Evolutionary conservation across 768 basidiomycete genomes (phyloP), one percentile per base, ranked within the genome.

Genomic region (Boletus rubropictus): DNA sequence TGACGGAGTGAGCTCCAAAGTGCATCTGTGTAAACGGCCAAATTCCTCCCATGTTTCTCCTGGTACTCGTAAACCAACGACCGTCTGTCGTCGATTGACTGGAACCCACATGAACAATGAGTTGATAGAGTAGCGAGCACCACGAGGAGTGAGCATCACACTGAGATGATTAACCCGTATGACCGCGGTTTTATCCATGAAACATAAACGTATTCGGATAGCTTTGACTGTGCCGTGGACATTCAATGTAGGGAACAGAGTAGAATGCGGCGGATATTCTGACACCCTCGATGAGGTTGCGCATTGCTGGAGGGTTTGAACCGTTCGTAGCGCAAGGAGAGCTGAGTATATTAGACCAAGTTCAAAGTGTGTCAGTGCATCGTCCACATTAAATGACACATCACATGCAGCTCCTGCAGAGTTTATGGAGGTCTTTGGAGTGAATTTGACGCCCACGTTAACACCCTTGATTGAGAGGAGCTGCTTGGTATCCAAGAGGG

Each of bases 41-140:
- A 95, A 67, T 59, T 92, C 89, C 49, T 87, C 88, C 89, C 89
- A 94, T 46, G 72, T 70, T 11, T 70, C 73, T 10, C 61, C 66
- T 6, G 33, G 20, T 8, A 56, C 42, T 15, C 66, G 22, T 22
- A 24, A 48, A 7, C 62, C 56, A 45, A 73, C 69, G 57, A 32
- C 31, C 31, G 71, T 71, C 15, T 49, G 50, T 53, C 69, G 69
- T 29, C 61, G 59, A 14, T 59, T 43, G 31, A 81, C 75, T 24
- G 78, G 75, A 11, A 87, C 82, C 65, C 80, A 89, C 7, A 77
- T 69, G 51, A 71, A 61, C n/a, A 70, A 56, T 47, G 69, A 78
- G 33, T 70, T 66, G 58, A 71, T 64, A 41, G 68, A 71, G 5
- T 72, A 57, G 4, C 65, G 61, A 9, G 65, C 28, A 17, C 47